These are phyloP conservation scores for Citrus glauca DNA, from an alignment of 345 rosid species.

Conservation along the genomic window DNA sequence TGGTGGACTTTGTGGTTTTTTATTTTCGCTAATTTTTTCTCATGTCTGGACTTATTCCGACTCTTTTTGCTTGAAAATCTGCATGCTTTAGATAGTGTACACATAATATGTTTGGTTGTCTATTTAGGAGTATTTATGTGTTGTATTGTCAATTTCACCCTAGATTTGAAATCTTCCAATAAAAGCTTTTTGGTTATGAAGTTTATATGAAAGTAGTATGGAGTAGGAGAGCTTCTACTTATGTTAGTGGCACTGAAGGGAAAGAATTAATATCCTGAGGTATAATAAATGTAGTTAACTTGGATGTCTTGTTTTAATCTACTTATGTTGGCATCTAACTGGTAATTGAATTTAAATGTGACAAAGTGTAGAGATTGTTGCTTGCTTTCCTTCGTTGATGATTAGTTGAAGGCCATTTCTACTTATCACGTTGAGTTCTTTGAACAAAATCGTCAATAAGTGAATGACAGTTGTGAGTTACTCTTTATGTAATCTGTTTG, in stretches of 20 bases:
- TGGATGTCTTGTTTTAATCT: neutral
- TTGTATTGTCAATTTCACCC: neutral
- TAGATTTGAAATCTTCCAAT: neutral
- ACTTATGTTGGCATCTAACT: neutral
- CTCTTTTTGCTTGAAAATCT: neutral
- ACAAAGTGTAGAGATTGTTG: neutral
- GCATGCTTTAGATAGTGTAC: neutral
- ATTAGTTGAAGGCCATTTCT: neutral
- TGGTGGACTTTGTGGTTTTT: neutral
- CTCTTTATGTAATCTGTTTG: neutral
- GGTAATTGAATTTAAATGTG: neutral
- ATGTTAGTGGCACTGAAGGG: neutral
- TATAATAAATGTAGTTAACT: neutral
- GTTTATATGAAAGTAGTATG: neutral
- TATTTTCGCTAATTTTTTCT: neutral
- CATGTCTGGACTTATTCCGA: neutral
- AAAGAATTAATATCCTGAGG: neutral
- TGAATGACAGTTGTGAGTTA: neutral
- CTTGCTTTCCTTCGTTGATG: neutral
- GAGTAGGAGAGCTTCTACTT: neutral
- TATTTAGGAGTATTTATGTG: neutral
- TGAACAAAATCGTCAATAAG: neutral
- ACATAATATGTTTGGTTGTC: neutral
- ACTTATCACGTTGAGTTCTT: neutral
- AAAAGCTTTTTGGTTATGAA: neutral